These are phyloP conservation scores for Diospyros kaki DNA, from an alignment of 148 eudicot species.

Conservation along the genomic window DNA sequence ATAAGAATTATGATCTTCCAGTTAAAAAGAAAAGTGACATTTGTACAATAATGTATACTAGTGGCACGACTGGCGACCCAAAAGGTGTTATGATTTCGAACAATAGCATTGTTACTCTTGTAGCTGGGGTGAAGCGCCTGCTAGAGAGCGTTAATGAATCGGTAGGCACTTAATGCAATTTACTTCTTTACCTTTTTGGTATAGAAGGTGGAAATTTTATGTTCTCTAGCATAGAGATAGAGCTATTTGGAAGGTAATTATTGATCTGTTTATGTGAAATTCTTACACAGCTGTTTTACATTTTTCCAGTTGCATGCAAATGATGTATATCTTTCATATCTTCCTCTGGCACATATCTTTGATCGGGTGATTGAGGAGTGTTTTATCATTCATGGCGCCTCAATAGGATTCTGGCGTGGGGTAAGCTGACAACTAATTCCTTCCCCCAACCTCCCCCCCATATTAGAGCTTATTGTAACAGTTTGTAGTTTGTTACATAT, in stretches of 20 bases:
- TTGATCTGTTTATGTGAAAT: not conserved
- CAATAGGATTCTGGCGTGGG: slow-evolving; percentile 99
- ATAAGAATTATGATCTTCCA: slow-evolving; percentile 60
- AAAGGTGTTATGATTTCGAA: slow-evolving; percentile 95
- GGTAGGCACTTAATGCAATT: slow-evolving; percentile 30
- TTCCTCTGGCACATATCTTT: slow-evolving; percentile 96
- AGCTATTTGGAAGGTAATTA: too few species aligned
- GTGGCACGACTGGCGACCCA: slow-evolving; percentile 99
- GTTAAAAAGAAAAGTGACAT: slow-evolving; percentile 72
- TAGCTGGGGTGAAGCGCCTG: slow-evolving; percentile 75
- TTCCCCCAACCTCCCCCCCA: not conserved
- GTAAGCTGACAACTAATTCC: slow-evolving; percentile 41
- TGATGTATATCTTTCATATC: slow-evolving; percentile 89
- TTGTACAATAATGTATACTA: slow-evolving; percentile 98
- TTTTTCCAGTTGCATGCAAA: slow-evolving; percentile 50
- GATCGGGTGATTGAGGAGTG: slow-evolving; percentile 94
- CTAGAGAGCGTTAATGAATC: slow-evolving; percentile 71
- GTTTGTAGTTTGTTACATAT: slow-evolving; percentile 18
- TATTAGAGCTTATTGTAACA: slow-evolving; percentile 3
- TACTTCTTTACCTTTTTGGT: not conserved
- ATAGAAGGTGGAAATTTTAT: not conserved
- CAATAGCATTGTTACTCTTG: slow-evolving; percentile 75
- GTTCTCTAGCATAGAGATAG: not conserved
- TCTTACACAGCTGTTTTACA: slow-evolving; percentile 11
- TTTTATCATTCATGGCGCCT: slow-evolving; percentile 73